Evolutionary conservation across 2,329 filamentous ascomycete genomes (phyloP), one percentile per base, ranked within the genome.

Genomic region (Talaromyces sp.): DNA sequence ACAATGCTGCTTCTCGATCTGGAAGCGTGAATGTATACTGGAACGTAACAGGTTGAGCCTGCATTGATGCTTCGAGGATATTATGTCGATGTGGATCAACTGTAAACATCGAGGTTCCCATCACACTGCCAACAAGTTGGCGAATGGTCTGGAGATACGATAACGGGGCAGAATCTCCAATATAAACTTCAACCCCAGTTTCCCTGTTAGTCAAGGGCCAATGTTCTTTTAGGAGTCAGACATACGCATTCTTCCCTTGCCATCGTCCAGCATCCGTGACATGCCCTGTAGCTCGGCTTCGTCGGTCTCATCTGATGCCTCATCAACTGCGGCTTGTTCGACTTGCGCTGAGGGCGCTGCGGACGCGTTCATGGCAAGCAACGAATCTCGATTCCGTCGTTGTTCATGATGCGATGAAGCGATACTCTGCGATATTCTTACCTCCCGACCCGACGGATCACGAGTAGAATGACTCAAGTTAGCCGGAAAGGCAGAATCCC

Each of bases 261-360:
- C 85, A 21, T 84, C 82, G 65, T 88, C 85, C 62, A 88, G 78
- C 66, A 86, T 79, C 64, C 84, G 86, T 74, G 86, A 82, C 11
- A 84, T 77, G 75, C 86, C 84, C 64, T 62, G 62, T 15, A 59
- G 53, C 25, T 64, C 63, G 10, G 62, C 63, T 55, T 65, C 63
- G 48, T 64, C 61, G 8, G 60, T 60, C 51, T 63, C 63, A 41
- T 59, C 57, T 1, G 57, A 52, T 11, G 50, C 35, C 17, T 50
- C 58, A 22, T 53, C 58, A 31, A 36, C 40, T 3, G 45, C 52
- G 11, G 21, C 35, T 5, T 56, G 41, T 5, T 57, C 55, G 25
- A 40, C 45, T 28, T 46, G 54, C 39, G 50, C 43, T 9, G 37
- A 31, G 31, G 17, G 13, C 10, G 51, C 33, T 37, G 50, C 40